Conservation (phyloP, 345 rosid genomes). For the Dovyalis caffra region DNA sequence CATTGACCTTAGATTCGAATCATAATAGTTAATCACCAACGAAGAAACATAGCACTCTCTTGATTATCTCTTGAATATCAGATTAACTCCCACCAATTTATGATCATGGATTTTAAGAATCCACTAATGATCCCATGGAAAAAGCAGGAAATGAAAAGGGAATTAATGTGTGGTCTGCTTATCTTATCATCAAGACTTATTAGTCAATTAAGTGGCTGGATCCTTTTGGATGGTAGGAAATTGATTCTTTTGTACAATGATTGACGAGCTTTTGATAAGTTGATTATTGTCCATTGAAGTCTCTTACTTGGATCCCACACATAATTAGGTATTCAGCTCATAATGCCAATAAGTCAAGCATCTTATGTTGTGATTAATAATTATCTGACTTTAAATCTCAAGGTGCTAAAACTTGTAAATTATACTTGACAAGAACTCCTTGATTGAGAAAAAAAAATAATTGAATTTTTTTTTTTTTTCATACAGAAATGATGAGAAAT, state of each 20-base stretch:
- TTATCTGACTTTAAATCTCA: background rate
- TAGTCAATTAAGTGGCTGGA: slow-evolving; percentile 8
- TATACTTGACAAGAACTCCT: no score
- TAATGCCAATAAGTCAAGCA: background rate
- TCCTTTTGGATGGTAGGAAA: slow-evolving; percentile 29
- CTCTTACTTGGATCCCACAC: slow-evolving; percentile 12
- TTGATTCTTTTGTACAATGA: slow-evolving; percentile 26
- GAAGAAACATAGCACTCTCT: no score
- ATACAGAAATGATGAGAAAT: background rate
- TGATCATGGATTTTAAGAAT: background rate
- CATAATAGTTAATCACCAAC: no score
- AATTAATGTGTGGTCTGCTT: background rate
- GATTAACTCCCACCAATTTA: no score
- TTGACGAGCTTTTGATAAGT: slow-evolving; percentile 13
- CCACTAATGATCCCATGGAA: background rate
- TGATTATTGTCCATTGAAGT: background rate
- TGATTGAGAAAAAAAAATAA: background rate
- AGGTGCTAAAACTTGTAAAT: background rate
- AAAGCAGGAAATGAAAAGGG: background rate
- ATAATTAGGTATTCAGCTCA: background rate
- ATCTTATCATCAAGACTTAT: slow-evolving; percentile 2
- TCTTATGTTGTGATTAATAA: background rate
- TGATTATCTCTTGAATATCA: no score
- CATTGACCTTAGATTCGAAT: no score
- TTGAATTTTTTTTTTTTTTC: background rate